Evolutionary conservation across 192 early-diverging fungal species (phyloP).

Genomic region (Phlyctochytrium arcticum): DNA sequence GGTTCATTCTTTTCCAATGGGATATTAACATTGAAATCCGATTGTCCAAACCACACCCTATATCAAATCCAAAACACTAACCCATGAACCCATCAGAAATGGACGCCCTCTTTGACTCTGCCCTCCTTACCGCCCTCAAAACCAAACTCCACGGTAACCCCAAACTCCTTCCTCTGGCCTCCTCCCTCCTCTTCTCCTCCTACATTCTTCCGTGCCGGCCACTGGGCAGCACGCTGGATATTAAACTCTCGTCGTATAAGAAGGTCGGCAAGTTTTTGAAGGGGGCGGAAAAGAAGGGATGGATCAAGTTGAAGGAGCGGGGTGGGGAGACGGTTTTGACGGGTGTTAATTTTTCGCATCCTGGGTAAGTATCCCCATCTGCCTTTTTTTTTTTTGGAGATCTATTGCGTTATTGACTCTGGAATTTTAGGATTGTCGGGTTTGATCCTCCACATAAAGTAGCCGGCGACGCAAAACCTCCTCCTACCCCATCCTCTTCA

Average conservation of each 20-base stretch:
- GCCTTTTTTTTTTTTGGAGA: too few relatives aligned
- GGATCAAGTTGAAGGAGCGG: conserved; percentile 78
- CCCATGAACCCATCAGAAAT: conserved; percentile 47
- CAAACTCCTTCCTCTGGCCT: conserved; percentile 66
- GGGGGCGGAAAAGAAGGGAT: conserved; percentile 77
- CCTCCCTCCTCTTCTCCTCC: conserved; percentile 69
- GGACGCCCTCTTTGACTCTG: conserved; percentile 65
- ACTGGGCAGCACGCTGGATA: conserved; percentile 58
- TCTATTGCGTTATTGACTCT: neutral
- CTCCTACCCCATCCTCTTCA: too few relatives aligned
- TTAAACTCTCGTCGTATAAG: conserved; percentile 82
- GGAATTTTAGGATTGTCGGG: neutral
- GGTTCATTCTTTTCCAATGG: neutral
- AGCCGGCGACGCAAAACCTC: conserved; percentile 25
- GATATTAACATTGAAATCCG: neutral
- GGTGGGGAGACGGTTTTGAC: conserved; percentile 58
- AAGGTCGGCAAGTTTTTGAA: conserved; percentile 87
- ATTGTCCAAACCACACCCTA: neutral
- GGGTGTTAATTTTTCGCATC: conserved; percentile 59
- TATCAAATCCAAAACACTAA: neutral
- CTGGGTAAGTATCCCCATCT: conserved; percentile 39
- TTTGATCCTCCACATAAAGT: conserved; percentile 12
- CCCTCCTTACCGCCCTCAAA: conserved; percentile 68
- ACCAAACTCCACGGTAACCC: conserved; percentile 59
- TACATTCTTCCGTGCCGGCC: conserved; percentile 72